Conservation (phyloP, 805 yeast genomes). For the Ogataea corticis region DNA sequence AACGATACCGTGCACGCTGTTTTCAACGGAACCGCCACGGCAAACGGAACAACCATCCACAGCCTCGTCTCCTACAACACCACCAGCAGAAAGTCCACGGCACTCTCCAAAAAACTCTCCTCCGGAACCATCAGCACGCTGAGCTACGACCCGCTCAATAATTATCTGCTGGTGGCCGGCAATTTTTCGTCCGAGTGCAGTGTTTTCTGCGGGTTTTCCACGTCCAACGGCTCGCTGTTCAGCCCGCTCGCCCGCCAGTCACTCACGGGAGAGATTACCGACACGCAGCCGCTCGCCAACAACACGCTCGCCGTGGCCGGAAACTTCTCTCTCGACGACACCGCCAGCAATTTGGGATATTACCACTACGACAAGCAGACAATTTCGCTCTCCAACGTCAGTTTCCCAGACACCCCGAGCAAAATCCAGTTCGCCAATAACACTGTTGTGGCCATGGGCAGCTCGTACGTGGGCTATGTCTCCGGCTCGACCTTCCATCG, state of each 20-base stretch:
- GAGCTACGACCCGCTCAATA: constrained; percentile 39
- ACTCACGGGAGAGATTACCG: constrained; percentile 53
- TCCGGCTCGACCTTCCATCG: constrained; percentile 51
- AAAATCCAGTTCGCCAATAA: constrained; percentile 32
- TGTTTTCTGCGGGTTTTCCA: constrained; percentile 66
- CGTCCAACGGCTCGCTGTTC: constrained; percentile 54
- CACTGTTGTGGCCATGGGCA: constrained; percentile 44
- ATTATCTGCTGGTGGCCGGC: constrained; percentile 70
- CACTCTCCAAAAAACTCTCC: constrained; percentile 38
- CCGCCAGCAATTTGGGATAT: constrained; percentile 45
- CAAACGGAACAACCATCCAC: constrained; percentile 24
- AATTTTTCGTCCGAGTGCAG: constrained; percentile 58
- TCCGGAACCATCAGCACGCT: constrained; percentile 43
- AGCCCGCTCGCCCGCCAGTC: constrained; percentile 34
- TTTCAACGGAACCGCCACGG: constrained; percentile 37
- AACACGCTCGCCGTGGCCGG: constrained; percentile 50
- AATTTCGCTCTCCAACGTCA: constrained; percentile 21
- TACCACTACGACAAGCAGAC: constrained; percentile 51
- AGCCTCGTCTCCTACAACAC: constrained; percentile 60
- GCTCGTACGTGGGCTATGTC: constrained; percentile 38
- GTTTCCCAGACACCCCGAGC: constrained; percentile 36
- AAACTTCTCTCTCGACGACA: constrained; percentile 40
- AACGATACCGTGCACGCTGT: constrained; percentile 47
- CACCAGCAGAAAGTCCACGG: constrained; percentile 39
- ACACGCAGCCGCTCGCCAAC: constrained; percentile 47